Conservation (phyloP, 1,139 yeast species). For the Zygosaccharomyces sapae region DNA sequence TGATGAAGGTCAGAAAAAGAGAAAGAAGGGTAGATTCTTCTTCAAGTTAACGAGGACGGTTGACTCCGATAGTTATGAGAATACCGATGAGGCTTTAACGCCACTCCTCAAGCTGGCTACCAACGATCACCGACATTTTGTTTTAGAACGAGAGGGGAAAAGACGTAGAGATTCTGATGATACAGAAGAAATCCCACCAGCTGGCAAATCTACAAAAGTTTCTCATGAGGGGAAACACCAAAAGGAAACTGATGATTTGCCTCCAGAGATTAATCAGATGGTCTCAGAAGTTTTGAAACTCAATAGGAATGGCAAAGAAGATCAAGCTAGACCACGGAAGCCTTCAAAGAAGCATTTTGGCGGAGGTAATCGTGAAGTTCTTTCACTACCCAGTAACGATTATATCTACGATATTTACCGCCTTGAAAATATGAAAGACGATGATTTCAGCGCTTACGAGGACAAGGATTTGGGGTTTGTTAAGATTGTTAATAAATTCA, state of each 20-base stretch:
- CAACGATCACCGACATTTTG: conserved; percentile 29
- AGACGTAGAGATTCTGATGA: conserved; percentile 16
- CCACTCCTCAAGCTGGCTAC: conserved; percentile 30
- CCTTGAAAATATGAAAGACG: conserved; percentile 49
- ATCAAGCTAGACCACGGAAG: conserved; percentile 18
- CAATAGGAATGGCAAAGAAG: conserved; percentile 20
- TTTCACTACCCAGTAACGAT: conserved; percentile 45
- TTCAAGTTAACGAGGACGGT: conserved; percentile 37
- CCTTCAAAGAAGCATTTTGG: conserved; percentile 30
- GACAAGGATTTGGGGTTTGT: conserved; percentile 57
- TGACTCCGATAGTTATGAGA: conserved; percentile 24
- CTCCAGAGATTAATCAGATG: conserved; percentile 67
- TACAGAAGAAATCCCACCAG: neutral
- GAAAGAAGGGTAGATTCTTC: conserved; percentile 30
- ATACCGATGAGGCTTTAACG: conserved; percentile 19
- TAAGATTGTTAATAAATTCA: conserved; percentile 63
- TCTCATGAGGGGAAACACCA: conserved; percentile 22
- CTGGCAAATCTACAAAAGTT: neutral
- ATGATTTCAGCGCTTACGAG: conserved; percentile 41
- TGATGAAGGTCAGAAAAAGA: conserved; percentile 41
- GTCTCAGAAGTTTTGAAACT: conserved; percentile 50
- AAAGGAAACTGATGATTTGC: conserved; percentile 44
- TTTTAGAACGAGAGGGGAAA: conserved; percentile 28
- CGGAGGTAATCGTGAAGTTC: conserved; percentile 18
- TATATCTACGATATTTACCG: conserved; percentile 89